phyloP scores from a whole-genome alignment of 768 basidiomycete genomes.

The Pleurotus platypus region DNA sequence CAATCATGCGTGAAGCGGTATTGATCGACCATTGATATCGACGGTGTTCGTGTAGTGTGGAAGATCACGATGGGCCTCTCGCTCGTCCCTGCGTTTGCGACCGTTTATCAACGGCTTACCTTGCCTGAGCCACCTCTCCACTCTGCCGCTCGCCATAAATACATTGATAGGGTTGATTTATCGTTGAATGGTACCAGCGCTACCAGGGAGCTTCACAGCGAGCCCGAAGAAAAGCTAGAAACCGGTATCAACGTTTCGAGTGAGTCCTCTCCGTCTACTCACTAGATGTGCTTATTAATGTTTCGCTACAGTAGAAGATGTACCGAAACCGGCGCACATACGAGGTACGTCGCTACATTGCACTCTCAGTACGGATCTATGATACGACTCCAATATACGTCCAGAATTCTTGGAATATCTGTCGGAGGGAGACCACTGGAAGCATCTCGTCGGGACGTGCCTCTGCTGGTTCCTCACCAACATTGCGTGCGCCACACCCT shows the following conservation, averaged over 20 bases:
- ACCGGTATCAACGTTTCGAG: no score
- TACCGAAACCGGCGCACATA: conserved; percentile 38
- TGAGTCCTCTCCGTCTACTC: no score
- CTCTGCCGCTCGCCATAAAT: conserved; percentile 24
- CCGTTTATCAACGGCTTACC: conserved; percentile 73
- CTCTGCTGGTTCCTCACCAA: conserved; percentile 75
- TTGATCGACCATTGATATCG: conserved; percentile 1
- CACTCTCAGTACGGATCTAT: not conserved
- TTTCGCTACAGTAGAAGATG: no score
- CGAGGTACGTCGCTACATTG: conserved; percentile 27
- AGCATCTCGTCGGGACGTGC: conserved; percentile 64
- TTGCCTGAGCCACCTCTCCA: conserved; percentile 59
- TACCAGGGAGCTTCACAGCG: no score
- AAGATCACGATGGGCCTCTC: conserved; percentile 68
- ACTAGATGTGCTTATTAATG: no score
- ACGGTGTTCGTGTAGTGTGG: conserved; percentile 44
- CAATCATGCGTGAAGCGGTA: not conserved
- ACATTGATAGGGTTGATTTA: conserved; percentile 35
- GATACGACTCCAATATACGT: not conserved
- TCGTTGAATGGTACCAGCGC: conserved; percentile 13
- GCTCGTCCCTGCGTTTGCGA: conserved; percentile 71
- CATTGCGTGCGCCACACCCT: conserved; percentile 43
- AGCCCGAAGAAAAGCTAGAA: no score
- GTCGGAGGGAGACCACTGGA: conserved; percentile 69
- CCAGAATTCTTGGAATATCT: conserved; percentile 66